Evolutionary conservation across 2,329 filamentous ascomycete genomes (phyloP).

Genomic region (Aspergillus fijiensis): DNA sequence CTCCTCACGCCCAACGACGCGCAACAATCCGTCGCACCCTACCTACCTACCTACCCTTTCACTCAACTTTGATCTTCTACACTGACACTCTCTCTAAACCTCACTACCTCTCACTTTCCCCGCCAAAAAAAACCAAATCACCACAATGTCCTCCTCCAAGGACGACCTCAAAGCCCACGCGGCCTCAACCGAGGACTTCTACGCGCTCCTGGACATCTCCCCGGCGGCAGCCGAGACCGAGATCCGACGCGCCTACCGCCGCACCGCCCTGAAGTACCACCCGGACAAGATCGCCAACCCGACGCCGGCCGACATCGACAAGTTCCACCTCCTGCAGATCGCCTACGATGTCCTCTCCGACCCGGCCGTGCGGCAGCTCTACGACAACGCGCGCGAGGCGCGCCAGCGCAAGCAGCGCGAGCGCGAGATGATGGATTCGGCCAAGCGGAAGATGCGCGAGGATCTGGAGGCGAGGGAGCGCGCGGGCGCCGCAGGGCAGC

Average conservation of each 20-base stretch:
- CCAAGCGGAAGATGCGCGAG: conserved; percentile 75
- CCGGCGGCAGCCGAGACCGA: conserved; percentile 66
- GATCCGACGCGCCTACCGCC: conserved; percentile 80
- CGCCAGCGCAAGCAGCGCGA: conserved; percentile 68
- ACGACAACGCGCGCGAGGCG: conserved; percentile 74
- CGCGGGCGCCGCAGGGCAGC: conserved; percentile 36
- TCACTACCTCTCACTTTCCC: not conserved
- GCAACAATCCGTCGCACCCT: not conserved
- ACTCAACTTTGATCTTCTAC: not conserved
- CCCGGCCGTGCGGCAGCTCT: conserved; percentile 67
- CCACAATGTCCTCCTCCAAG: conserved; percentile 35
- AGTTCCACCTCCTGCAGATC: conserved; percentile 81
- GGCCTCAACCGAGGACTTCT: conserved; percentile 68
- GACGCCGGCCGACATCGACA: conserved; percentile 67
- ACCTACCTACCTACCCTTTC: not conserved
- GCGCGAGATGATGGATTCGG: conserved; percentile 70
- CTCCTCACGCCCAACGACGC: not conserved
- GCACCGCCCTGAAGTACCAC: conserved; percentile 84
- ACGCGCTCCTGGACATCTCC: conserved; percentile 69
- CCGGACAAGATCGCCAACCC: conserved; percentile 81
- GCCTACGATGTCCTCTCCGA: conserved; percentile 83
- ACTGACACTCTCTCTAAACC: not conserved
- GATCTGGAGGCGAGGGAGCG: conserved; percentile 79
- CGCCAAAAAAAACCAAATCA: not conserved
- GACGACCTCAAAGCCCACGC: conserved; percentile 58